These are phyloP conservation scores for Raphidocelis subcapitata DNA, from an alignment of 139 green algal species.

Conservation along the genomic window DNA sequence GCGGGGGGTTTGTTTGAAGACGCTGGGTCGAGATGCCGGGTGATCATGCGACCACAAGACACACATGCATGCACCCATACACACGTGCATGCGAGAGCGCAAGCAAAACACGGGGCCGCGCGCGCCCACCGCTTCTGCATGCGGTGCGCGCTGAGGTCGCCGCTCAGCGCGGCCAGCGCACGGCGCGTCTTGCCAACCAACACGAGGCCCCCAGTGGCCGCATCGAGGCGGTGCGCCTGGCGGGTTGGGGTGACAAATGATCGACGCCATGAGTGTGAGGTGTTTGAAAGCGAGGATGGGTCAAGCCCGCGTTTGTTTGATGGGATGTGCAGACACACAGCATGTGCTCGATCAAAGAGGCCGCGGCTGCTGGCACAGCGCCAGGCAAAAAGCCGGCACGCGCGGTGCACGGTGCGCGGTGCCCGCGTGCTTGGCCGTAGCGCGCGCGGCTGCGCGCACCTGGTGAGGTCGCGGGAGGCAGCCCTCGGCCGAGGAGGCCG, in stretches of 20 bases:
- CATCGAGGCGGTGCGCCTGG: slow-evolving; percentile 64
- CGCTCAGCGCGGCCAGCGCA: slow-evolving; percentile 27
- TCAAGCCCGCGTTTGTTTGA: too few relatives aligned
- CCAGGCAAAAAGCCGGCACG: background rate
- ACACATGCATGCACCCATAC: too few relatives aligned
- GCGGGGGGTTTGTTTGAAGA: too few relatives aligned
- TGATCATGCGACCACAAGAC: too few relatives aligned
- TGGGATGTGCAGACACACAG: too few relatives aligned
- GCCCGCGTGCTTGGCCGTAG: too few relatives aligned
- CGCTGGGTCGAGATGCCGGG: too few relatives aligned
- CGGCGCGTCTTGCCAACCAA: slow-evolving; percentile 62
- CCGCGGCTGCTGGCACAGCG: background rate
- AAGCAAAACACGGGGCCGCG: too few relatives aligned
- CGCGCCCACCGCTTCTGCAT: slow-evolving; percentile 41
- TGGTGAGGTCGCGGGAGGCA: slow-evolving; percentile 33
- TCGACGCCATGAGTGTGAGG: too few relatives aligned
- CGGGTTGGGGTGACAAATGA: background rate
- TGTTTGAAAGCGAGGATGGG: too few relatives aligned
- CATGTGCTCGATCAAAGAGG: too few relatives aligned
- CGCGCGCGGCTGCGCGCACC: background rate
- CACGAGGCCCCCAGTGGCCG: slow-evolving; percentile 63
- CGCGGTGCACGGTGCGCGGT: background rate
- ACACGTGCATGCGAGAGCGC: too few relatives aligned
- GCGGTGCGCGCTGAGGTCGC: slow-evolving; percentile 29
- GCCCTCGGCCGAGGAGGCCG: slow-evolving; percentile 16